Percentiles rank a stretch among this genome's conserved stretches.
Evolutionary conservation across 2,329 filamentous ascomycete genomes (phyloP).

Genomic region (Aspergillus udagawae): DNA sequence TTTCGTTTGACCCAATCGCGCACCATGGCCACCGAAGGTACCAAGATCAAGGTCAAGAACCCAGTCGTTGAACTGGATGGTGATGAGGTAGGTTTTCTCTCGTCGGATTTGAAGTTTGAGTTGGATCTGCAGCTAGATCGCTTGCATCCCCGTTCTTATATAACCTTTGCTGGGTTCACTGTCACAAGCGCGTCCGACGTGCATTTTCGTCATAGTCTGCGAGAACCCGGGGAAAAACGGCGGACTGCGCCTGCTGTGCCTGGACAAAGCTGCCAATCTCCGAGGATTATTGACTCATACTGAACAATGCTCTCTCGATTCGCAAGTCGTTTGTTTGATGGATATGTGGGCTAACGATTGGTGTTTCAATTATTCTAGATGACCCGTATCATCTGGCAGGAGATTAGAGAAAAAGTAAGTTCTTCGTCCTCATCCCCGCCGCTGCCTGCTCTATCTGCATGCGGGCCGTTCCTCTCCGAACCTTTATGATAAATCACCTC

Average conservation of each 20-base stretch:
- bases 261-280: slow-evolving; percentile 18
- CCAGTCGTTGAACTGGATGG: slow-evolving; percentile 97
- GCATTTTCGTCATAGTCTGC: slow-evolving; percentile 24
- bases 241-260: slow-evolving; percentile 10
- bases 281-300: slow-evolving; percentile 11
- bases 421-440: slow-evolving; percentile 6
- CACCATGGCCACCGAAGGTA: slow-evolving; percentile 47
- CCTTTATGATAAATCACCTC: slow-evolving; percentile 4
- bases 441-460: slow-evolving; percentile 2
- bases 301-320: neutral
- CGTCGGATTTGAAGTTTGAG: neutral
- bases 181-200: slow-evolving; percentile 3
- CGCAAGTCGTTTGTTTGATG: slow-evolving; percentile 12
- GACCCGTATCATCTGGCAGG: slow-evolving; percentile 98
- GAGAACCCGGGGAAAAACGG: slow-evolving; percentile 32
- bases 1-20: slow-evolving; percentile 36
- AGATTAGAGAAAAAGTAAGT: slow-evolving; percentile 87
- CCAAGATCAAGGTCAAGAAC: slow-evolving; percentile 99
- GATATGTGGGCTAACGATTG: slow-evolving; percentile 8
- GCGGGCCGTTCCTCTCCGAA: slow-evolving; percentile 12
- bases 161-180: neutral
- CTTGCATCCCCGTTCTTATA: slow-evolving; percentile 11
- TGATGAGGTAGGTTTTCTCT: slow-evolving; percentile 50
- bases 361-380: slow-evolving; percentile 57
- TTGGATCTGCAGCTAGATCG: neutral